Percentiles rank a stretch among this genome's conserved stretches.
Evolutionary conservation across 805 yeast genomes (phyloP).

Genomic region (Yarrowia sp.): DNA sequence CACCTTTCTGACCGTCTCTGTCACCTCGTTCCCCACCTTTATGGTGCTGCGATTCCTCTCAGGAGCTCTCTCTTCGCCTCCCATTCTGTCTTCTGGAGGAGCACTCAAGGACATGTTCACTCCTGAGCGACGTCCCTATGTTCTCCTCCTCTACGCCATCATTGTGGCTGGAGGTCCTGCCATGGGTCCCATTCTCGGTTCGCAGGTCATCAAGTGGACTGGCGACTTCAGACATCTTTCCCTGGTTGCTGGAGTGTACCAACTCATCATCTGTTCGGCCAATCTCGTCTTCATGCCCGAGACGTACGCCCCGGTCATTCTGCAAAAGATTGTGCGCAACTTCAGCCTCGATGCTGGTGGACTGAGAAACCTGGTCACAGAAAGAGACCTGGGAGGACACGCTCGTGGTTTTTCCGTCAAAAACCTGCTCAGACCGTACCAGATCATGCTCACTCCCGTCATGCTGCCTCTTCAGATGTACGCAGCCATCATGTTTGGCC

Average conservation of each 20-base stretch:
- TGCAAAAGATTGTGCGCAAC: constrained; percentile 16
- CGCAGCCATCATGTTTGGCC: constrained; percentile 26
- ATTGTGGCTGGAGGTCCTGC: constrained; percentile 28
- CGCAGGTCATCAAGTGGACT: constrained; percentile 6
- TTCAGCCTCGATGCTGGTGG: constrained; percentile 10
- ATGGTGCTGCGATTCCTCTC: constrained; percentile 26
- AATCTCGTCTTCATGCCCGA: constrained; percentile 23
- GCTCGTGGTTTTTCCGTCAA: neutral
- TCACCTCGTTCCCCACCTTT: constrained; percentile 15
- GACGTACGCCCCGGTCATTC: constrained; percentile 26
- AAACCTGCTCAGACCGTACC: constrained; percentile 27
- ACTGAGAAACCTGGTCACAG: neutral
- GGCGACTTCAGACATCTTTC: constrained; percentile 23
- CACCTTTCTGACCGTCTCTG: constrained; percentile 17
- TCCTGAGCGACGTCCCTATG: constrained; percentile 26
- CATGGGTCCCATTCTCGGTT: constrained; percentile 29
- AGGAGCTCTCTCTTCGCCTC: constrained; percentile 28
- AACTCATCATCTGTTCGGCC: neutral
- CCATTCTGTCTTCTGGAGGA: constrained; percentile 27
- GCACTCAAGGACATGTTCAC: constrained; percentile 28
- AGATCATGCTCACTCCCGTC: constrained; percentile 24
- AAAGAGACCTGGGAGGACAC: neutral
- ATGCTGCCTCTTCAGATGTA: constrained; percentile 25
- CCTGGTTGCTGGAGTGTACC: constrained; percentile 23
- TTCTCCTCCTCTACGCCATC: constrained; percentile 27